A percentile compares a stretch with the other conserved stretches of the same genome.
Evolutionary conservation across 2,329 filamentous ascomycete species (phyloP).

Genomic region (Colletotrichum lini): DNA sequence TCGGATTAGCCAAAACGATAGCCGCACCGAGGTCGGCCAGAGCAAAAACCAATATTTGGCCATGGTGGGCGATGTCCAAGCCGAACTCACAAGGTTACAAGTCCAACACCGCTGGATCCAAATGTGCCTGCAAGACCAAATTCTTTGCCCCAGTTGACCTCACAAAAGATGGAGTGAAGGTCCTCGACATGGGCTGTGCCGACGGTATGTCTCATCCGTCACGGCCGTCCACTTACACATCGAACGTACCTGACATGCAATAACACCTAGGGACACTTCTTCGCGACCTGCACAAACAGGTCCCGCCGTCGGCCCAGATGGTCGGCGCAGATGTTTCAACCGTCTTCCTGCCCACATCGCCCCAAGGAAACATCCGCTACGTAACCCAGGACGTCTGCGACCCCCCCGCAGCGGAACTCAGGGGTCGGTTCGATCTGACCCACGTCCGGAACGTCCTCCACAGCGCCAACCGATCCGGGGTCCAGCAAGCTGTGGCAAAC

Average conservation of each 20-base stretch:
- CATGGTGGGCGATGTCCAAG: slow-evolving; percentile 25
- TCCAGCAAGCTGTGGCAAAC: slow-evolving; percentile 26
- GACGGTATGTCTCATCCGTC: slow-evolving; percentile 31
- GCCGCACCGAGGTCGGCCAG: not conserved
- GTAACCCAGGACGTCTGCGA: slow-evolving; percentile 34
- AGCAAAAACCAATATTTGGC: slow-evolving; percentile 7
- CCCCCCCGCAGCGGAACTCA: slow-evolving; percentile 18
- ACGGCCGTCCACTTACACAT: not conserved
- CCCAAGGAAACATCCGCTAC: slow-evolving; percentile 40
- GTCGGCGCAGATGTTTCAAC: slow-evolving; percentile 38
- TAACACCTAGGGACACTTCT: slow-evolving; percentile 35
- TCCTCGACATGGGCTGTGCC: slow-evolving; percentile 43
- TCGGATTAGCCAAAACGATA: not conserved
- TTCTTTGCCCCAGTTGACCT: slow-evolving; percentile 41
- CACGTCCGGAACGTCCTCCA: slow-evolving; percentile 38
- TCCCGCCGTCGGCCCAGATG: slow-evolving; percentile 40
- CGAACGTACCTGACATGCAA: not conserved
- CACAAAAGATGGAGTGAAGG: slow-evolving; percentile 23
- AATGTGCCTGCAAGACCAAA: slow-evolving; percentile 28
- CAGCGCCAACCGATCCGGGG: slow-evolving; percentile 18
- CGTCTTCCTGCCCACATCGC: slow-evolving; percentile 31
- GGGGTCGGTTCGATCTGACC: slow-evolving; percentile 28
- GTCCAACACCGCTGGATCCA: slow-evolving; percentile 41
- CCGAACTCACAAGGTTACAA: slow-evolving; percentile 43
- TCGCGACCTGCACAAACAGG: slow-evolving; percentile 40